Base-by-base conservation (phyloP, 2,329 filamentous ascomycete genomes). In the Hansfordia pulvinata region DNA sequence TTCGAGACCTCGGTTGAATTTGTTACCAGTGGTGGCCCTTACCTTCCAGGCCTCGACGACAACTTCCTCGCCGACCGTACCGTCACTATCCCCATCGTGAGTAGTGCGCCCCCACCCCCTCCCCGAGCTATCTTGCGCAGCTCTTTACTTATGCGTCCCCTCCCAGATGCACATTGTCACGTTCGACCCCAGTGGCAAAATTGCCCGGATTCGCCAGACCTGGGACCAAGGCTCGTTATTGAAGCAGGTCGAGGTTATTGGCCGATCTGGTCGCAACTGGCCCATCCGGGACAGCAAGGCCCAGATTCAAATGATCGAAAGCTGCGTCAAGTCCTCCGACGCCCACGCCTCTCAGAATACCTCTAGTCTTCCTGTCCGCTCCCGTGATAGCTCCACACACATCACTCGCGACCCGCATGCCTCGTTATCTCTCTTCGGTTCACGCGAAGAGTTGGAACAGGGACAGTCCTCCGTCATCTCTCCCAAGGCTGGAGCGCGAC, bases 171-270 rank as follows among this genome's bases (percentile, higher is more conserved):
- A 98, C 59, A 76, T 96, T 37, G 86, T 98, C 38, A 70, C 73
- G 31, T 93, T 94, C 54, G 70, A 92, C 51, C 49, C 54, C 37
- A 54, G 77, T 24, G 70, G 74, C 49, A 85, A 83, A 58, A 94
- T 98, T 47, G 53, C 68, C 32, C 83, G 90, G 51, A 81, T 96
- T 37, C 81, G 88, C 40, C 72, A 88, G 40, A 83, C 79, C 50
- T 98, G 90, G 90, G 90, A 98, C 50, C 90, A 98, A 54, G 86
- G 76, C 34, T 79, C 84, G 28, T 69, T 98, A 20, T 69, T 98
- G 39, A 96, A 90, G 59, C 79, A 93, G 52, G 69, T 94, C 36
- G 86, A 94, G 35, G 76, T 94, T 30, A 96, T 98, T 52, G 88
- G 90, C 43, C 78, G 76, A 47, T 77, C 79, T 28, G 83, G 82